Evolutionary conservation across 2,329 filamentous ascomycete species (phyloP), one percentile per base, ranked within the genome.

Genomic region (Leptographium wingfieldii): DNA sequence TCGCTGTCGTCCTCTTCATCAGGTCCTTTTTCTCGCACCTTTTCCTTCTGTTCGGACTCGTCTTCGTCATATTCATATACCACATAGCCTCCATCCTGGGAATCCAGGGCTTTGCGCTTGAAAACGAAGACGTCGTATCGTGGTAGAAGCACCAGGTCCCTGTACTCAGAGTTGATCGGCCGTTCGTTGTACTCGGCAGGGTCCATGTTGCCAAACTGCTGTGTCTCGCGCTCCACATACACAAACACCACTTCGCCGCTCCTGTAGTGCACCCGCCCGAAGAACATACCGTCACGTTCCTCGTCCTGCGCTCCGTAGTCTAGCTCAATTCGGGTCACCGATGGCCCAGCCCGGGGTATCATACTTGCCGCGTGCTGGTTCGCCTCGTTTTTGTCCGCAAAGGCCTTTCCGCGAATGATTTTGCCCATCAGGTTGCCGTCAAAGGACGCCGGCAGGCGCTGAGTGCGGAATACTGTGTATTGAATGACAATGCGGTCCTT

Each of bases 41-140:
- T 22, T 2, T 29, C 43, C 40, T n/a, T 22, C 29, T 16, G n/a
- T 14, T 2, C 16, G 7, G 27, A 11, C 10, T 57, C 54, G 19
- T 40, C 25, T 14, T 63, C 60, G 7, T 59, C 62, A 51, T 60
- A 58, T 12, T 60, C 40, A 22, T 61, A 56, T 0, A 63, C 16
- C 5, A 43, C 33, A 56, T 58, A 63, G 14, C 33, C 27, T 1
- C 54, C 61, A 16, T 59, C 55, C 1, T 3, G 5, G 6, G 22
- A n/a, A 6, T 57, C 57, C 27, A 61, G 25, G 1, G 31, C 2
- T 25, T 54, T 59, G 29, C 57, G 57, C 4, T 60, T 40, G 22
- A 63, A 52, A 31, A 61, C 60, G 57, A 63, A 64, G 5, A 66
- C 62, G 49, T 63, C 62, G 35, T 51, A 66, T 1, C 59, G 56